Percentiles rank a stretch among this genome's conserved stretches.
Conservation (phyloP, 495 filamentous ascomycete genomes). For the Penicillium malachiteum region DNA sequence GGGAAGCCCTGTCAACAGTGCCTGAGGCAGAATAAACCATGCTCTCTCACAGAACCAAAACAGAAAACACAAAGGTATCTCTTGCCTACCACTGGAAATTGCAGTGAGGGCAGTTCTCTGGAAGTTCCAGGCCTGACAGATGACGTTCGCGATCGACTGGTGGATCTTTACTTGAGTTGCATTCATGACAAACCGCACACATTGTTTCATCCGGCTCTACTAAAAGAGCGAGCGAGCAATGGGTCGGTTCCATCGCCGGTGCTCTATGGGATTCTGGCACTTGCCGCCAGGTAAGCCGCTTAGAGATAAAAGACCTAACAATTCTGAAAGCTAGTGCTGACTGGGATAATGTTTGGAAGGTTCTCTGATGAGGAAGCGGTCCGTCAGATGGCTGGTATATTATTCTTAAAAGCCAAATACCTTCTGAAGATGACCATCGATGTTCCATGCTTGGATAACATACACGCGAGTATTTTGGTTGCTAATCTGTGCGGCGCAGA, state of each 20-base stretch:
- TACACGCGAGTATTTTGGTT: conserved; percentile 20
- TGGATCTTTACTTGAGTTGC: conserved; percentile 27
- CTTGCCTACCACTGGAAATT: background rate
- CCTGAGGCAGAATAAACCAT: conserved; percentile 5
- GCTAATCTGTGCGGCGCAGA: conserved; percentile 22
- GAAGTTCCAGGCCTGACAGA: conserved; percentile 1
- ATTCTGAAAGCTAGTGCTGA: background rate
- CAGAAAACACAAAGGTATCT: background rate
- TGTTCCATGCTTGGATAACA: conserved; percentile 13
- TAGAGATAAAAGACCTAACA: too few relatives aligned
- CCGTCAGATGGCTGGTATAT: background rate
- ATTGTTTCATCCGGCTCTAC: conserved; percentile 21
- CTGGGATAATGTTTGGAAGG: background rate
- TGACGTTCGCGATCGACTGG: conserved; percentile 11
- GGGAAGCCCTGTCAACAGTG: conserved; percentile 5
- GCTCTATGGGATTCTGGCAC: conserved; percentile 16
- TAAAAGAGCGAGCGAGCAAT: conserved; percentile 7
- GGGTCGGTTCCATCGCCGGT: conserved; percentile 6
- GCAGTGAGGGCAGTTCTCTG: too few relatives aligned
- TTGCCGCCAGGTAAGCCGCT: conserved; percentile 20
- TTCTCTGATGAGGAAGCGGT: background rate
- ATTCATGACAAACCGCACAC: conserved; percentile 34
- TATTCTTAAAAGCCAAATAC: conserved; percentile 15
- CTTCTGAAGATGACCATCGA: conserved; percentile 13
- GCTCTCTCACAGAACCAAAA: conserved; percentile 1